Evolutionary conservation across 2,329 filamentous ascomycete species (phyloP), one percentile per base, ranked within the genome.

Genomic region (Venturia asperata): DNA sequence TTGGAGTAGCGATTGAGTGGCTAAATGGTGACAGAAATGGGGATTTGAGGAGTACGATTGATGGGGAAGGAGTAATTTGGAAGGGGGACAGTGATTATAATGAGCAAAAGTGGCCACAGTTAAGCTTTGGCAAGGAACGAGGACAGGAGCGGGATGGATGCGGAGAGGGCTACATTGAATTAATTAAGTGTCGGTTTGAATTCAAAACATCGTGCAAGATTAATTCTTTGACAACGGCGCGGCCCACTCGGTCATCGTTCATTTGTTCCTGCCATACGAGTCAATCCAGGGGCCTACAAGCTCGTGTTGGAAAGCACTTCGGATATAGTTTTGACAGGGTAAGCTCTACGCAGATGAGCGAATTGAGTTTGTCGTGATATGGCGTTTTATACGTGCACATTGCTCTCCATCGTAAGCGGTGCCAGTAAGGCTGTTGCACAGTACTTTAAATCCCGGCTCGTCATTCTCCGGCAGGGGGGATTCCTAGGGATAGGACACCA

Each of bases 221-320:
- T 55, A 34, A 55, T 10, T 30, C 49, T 34, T 55, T 55, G 49
- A 55, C 30, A 56, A 37, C 30, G 52, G 52, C 19, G 52, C 52
- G n/a, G 52, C 27, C 52, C 1, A 19, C 27, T 37, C 30, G 52
- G 19, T 37, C 30, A 56, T 37, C 7, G 9, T 56, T 19, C 2
- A 56, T 37, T n/a, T 37, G 52, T 37, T 37, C 15, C 52, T 17
- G 30, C 52, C 21, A 17, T n/a, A 56, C 27, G n/a, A 15, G 17
- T 19, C 52, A 34, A 15, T 1, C 9, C 52, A 56, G 15, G 27
- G 15, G 27, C 52, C n/a, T 27, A 56, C 15, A 34, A n/a, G 27
- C 5, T 37, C 27, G 27, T 27, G 27, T 19, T 27, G 30, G 19
- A 37, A 37, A 56, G 11, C 27, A 13, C 49, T 30, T 55, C 24